Evolutionary conservation across 805 yeast genomes (phyloP).

Genomic region (Zygosaccharomyces kombuchaensis): DNA sequence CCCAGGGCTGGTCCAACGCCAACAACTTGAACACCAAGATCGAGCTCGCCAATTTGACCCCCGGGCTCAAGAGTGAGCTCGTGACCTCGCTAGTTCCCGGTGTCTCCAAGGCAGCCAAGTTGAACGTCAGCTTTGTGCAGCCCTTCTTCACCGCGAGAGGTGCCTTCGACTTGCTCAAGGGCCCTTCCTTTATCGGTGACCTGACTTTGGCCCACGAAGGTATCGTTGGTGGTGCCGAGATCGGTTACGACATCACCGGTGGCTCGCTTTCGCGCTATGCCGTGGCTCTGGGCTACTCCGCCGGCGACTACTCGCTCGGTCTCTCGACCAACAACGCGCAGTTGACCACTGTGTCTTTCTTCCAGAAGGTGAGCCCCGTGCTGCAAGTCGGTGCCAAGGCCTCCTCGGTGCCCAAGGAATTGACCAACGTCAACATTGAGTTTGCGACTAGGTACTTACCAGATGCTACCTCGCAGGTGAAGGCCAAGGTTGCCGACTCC

Average conservation of each 20-base stretch:
- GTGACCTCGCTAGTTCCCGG: slow-evolving; percentile 82
- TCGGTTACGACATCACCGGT: slow-evolving; percentile 90
- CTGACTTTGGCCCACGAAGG: slow-evolving; percentile 94
- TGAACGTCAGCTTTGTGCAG: slow-evolving; percentile 87
- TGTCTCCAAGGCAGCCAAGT: slow-evolving; percentile 81
- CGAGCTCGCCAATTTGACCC: slow-evolving; percentile 87
- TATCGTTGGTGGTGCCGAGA: slow-evolving; percentile 93
- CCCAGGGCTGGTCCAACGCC: slow-evolving; percentile 98
- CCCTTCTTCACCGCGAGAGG: slow-evolving; percentile 92
- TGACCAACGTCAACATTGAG: slow-evolving; percentile 81
- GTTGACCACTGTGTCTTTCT: slow-evolving; percentile 91
- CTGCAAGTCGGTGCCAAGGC: slow-evolving; percentile 99
- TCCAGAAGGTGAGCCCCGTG: slow-evolving; percentile 86
- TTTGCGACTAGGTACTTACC: slow-evolving; percentile 92
- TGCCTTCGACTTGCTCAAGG: slow-evolving; percentile 90
- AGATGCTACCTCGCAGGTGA: slow-evolving; percentile 83
- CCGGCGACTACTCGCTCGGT: slow-evolving; percentile 72
- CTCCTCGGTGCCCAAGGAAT: slow-evolving; percentile 78
- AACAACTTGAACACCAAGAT: slow-evolving; percentile 88
- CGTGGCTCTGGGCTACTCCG: slow-evolving; percentile 88
- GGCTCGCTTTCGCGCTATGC: slow-evolving; percentile 94
- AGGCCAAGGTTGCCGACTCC: slow-evolving; percentile 95
- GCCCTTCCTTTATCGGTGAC: slow-evolving; percentile 94
- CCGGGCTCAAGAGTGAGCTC: slow-evolving; percentile 91
- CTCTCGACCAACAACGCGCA: slow-evolving; percentile 78